phyloP scores from a whole-genome alignment of 495 filamentous ascomycete genomes.

The Talaromyces adpressus region DNA sequence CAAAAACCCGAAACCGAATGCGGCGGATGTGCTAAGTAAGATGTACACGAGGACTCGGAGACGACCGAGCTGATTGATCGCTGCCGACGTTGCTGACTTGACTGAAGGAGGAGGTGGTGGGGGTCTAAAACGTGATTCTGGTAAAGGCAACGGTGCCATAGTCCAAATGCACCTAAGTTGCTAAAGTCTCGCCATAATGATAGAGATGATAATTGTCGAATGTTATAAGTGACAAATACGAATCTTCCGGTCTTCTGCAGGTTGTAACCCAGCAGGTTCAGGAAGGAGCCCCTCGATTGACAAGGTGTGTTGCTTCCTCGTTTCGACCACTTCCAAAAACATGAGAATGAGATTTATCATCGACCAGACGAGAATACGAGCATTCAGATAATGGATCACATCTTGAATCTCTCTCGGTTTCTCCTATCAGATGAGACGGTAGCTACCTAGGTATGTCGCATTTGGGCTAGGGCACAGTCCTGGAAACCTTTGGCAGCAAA shows the following conservation, averaged over 20 bases:
- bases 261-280: background rate
- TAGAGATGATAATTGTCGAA: background rate
- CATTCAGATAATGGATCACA: too few species aligned
- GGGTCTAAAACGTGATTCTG: background rate
- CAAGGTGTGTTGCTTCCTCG: background rate
- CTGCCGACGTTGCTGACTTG: background rate
- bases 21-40: constrained; percentile 29
- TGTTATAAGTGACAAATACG: background rate
- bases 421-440: too few species aligned
- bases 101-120: background rate
- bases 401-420: too few species aligned
- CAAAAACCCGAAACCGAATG: constrained; percentile 31
- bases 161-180: background rate
- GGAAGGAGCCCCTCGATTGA: background rate
- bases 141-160: constrained; percentile 8
- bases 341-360: too few species aligned
- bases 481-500: too few species aligned
- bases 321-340: background rate
- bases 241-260: background rate
- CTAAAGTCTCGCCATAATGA: constrained; percentile 8
- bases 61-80: constrained; percentile 19
- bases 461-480: too few species aligned
- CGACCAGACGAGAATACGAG: too few species aligned
- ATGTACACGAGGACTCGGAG: constrained; percentile 25
- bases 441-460: too few species aligned